phyloP scores from a whole-genome alignment of 148 eudicot species.

The Bassia scoparia region DNA sequence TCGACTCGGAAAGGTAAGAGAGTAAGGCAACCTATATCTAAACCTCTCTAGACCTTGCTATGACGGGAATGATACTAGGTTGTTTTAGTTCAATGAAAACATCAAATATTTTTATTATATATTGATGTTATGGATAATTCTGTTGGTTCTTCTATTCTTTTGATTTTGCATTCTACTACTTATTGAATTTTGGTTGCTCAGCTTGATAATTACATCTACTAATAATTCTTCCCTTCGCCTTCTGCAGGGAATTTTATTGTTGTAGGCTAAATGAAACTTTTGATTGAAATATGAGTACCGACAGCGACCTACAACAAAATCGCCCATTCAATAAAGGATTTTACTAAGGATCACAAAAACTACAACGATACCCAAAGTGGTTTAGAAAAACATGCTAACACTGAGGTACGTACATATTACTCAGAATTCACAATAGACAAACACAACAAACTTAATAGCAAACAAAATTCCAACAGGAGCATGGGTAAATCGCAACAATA shows the following conservation, averaged over 20 bases:
- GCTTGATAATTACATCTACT: not conserved
- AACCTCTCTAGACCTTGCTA: not conserved
- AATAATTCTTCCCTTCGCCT: not conserved
- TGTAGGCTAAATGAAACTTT: conserved; percentile 90
- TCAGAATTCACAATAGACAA: too few species aligned
- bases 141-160: not conserved
- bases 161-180: not conserved
- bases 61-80: too few species aligned
- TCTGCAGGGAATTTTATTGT: conserved; percentile 81
- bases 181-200: not conserved
- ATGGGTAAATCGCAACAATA: too few species aligned
- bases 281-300: conserved; percentile 97
- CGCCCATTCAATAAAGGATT: too few species aligned
- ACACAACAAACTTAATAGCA: too few species aligned
- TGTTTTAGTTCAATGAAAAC: not conserved
- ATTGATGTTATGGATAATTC: not conserved
- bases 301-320: too few species aligned
- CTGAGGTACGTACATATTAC: too few species aligned
- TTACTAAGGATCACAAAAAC: too few species aligned
- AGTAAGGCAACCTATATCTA: not conserved
- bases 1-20: not conserved
- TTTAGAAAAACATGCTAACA: too few species aligned
- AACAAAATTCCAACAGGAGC: too few species aligned
- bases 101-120: not conserved
- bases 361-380: too few species aligned